Evolutionary conservation across 1,139 yeast species (phyloP), one percentile per base, ranked within the genome.

Genomic region (Taiozyma sp.): DNA sequence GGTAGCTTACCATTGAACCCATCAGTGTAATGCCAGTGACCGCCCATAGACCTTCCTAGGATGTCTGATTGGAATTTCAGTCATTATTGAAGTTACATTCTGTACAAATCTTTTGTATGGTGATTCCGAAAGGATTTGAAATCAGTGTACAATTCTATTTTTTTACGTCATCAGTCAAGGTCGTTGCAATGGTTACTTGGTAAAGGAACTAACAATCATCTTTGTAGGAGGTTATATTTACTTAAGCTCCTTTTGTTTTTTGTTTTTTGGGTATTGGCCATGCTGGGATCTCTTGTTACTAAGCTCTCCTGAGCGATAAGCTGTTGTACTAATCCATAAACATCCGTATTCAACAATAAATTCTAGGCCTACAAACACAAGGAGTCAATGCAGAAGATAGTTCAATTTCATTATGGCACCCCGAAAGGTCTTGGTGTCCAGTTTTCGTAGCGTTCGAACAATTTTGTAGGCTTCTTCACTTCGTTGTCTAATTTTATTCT

Each of bases 1-100:
- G 91, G 91, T 85, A 85, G 88, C 81, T 77, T 80, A 83, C 90
- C 78, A 75, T 72, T 67, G 69, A 89, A 85, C 85, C 91, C 90
- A 88, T 82, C 79, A 83, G 79, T 70, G 63, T 87, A 82, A 78
- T 79, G 81, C 70, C 89, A 74, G 90, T 85, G 91, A 85, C 91
- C 91, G 93, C 79, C 73, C 72, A 51, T 58, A 58, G 77, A 74
- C 79, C 81, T 76, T 77, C 81, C 81, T 73, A 74, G 81, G 81
- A 77, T 76, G 81, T 77, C 81, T 76, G 81, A 77, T 74, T 71
- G 45, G 42, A 43, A 24, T 32, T 37, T 37, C 41, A 19, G 9
- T 37, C n/a, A 39, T 3, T 41, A 11, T 37, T 21, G 21, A 37
- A 37, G 9, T 40, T 32, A 16, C 21, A 26, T 28, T 35, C 21